A percentile compares a stretch with the other conserved stretches of the same genome.
Evolutionary conservation across 2,329 filamentous ascomycete genomes (phyloP).

Genomic region (Colletotrichum sp.): DNA sequence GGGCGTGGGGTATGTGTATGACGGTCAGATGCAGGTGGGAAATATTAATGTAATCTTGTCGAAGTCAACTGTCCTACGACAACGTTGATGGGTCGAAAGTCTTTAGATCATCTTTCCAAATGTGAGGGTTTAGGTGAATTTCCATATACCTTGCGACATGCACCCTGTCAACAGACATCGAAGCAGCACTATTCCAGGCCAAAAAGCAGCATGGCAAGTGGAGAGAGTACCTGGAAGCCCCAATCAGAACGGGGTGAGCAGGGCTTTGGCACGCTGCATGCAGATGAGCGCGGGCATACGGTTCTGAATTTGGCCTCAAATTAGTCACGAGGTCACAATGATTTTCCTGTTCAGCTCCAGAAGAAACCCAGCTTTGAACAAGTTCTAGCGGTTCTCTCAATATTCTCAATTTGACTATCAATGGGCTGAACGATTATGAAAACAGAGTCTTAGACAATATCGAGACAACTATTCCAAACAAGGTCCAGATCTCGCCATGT

Average conservation of each 20-base stretch:
- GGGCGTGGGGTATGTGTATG: accelerated
- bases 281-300: not conserved
- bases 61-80: not conserved
- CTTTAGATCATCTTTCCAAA: not conserved
- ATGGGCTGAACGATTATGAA: accelerated
- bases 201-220: not conserved
- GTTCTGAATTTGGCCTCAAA: not conserved
- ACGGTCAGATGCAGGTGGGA: not conserved
- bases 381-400: accelerated
- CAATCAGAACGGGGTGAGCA: not conserved
- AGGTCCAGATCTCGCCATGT: not conserved
- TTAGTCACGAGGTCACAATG: not conserved
- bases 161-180: accelerated
- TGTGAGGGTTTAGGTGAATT: not conserved
- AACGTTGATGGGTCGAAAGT: accelerated
- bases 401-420: not conserved
- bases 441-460: accelerated
- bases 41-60: not conserved
- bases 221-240: not conserved
- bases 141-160: not conserved
- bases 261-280: not conserved
- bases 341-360: accelerated
- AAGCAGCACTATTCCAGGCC: not conserved
- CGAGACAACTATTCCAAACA: accelerated
- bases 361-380: accelerated